Percentiles rank a stretch among this genome's conserved stretches.
These are phyloP conservation scores for Candida ortonii DNA, from an alignment of 805 yeast species.

Conservation along the genomic window DNA sequence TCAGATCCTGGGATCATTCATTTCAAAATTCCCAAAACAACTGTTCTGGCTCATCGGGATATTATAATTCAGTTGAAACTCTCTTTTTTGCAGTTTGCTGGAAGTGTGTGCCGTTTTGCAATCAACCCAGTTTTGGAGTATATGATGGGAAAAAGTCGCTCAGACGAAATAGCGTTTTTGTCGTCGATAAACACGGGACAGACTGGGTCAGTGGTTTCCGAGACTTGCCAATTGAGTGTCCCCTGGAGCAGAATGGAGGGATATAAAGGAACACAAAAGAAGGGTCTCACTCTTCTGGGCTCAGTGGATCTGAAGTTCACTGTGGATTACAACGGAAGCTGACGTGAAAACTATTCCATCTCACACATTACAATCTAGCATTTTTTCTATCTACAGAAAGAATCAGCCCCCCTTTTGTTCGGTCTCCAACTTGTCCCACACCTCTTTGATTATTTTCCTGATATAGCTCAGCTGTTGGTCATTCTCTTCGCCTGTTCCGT, in stretches of 20 bases:
- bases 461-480: conserved; percentile 34
- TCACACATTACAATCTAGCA: too few relatives aligned
- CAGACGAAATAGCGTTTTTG: conserved; percentile 5
- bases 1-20: background rate
- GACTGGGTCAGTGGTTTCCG: conserved; percentile 2
- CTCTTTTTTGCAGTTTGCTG: conserved; percentile 8
- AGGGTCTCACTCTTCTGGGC: conserved; percentile 56
- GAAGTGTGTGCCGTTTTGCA: conserved; percentile 16
- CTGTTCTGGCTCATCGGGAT: conserved; percentile 5
- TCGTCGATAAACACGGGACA: conserved; percentile 3
- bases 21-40: conserved; percentile 1
- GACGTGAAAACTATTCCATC: too few relatives aligned
- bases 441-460: conserved; percentile 48
- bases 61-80: conserved; percentile 13
- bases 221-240: conserved; percentile 4
- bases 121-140: conserved; percentile 17
- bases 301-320: conserved; percentile 30
- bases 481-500: conserved; percentile 22
- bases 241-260: conserved; percentile 66
- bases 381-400: conserved; percentile 4
- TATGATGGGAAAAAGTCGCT: conserved; percentile 5
- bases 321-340: too few relatives aligned
- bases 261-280: conserved; percentile 52
- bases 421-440: conserved; percentile 42
- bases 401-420: conserved; percentile 52